Evolutionary conservation across 2,329 filamentous ascomycete species (phyloP).

Genomic region (Mollisia scopiformis): DNA sequence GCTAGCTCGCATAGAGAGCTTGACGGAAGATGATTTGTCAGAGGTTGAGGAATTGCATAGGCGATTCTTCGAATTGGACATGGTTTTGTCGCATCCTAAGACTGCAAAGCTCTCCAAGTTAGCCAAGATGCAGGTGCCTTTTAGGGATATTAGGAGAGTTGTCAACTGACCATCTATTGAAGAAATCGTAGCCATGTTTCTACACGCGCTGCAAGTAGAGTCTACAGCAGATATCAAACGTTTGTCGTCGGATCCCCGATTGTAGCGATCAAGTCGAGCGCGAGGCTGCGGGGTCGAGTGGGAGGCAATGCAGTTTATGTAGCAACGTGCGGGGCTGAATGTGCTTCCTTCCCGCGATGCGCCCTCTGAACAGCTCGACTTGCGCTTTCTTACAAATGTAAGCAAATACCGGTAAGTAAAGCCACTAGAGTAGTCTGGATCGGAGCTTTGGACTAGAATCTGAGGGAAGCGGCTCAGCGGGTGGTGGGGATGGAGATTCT

Average conservation of each 20-base stretch:
- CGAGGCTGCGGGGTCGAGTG: background rate
- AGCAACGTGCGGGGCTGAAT: too few species aligned
- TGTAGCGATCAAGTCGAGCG: background rate
- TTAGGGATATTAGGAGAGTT: background rate
- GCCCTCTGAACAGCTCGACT: too few species aligned
- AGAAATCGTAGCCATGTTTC: background rate
- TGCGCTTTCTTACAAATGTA: too few species aligned
- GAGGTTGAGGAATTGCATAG: background rate
- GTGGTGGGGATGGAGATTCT: too few species aligned
- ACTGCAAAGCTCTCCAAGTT: background rate
- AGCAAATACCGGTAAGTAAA: too few species aligned
- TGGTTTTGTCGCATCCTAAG: background rate
- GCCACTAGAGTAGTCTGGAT: too few species aligned
- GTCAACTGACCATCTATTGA: constrained; percentile 2
- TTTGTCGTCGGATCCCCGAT: too few species aligned
- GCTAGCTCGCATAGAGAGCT: constrained; percentile 7
- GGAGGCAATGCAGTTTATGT: too few species aligned
- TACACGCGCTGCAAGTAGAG: background rate
- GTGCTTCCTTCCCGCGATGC: too few species aligned
- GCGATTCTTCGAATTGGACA: background rate
- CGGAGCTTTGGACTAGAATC: too few species aligned
- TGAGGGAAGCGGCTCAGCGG: too few species aligned
- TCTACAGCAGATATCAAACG: background rate
- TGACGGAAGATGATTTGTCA: constrained; percentile 1
- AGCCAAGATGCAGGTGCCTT: background rate